Conservation (phyloP, 768 basidiomycete genomes). For the Suillus ampliporus region DNA sequence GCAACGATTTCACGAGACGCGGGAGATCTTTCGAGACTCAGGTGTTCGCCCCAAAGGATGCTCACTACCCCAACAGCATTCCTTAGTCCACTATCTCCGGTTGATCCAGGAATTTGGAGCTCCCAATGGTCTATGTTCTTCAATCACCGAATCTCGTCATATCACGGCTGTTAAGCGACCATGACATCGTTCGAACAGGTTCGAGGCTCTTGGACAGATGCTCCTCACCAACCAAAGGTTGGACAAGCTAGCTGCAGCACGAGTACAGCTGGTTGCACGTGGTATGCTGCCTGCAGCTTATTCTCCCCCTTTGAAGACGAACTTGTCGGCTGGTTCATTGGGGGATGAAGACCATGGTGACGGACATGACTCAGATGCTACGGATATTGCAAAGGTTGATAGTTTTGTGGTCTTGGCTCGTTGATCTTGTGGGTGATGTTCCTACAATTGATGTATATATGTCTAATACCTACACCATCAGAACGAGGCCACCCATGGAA, state of each 20-base stretch:
- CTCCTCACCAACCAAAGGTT: slow-evolving; percentile 24
- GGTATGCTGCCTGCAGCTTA: slow-evolving; percentile 8
- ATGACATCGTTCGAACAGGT: slow-evolving; percentile 38
- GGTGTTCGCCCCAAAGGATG: slow-evolving; percentile 19
- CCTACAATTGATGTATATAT: background rate
- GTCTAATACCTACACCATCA: too few relatives aligned
- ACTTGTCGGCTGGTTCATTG: too few relatives aligned
- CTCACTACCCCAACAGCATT: slow-evolving; percentile 33
- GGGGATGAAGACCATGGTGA: too few relatives aligned
- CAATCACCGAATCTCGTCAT: slow-evolving; percentile 26
- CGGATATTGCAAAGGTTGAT: background rate
- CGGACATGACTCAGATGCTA: background rate
- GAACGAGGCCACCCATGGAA: slow-evolving; percentile 9
- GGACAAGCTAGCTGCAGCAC: slow-evolving; percentile 35
- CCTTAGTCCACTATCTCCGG: slow-evolving; percentile 28
- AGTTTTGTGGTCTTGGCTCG: background rate
- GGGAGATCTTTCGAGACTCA: slow-evolving; percentile 18
- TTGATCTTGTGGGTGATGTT: background rate
- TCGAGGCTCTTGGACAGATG: slow-evolving; percentile 43
- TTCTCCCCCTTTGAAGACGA: background rate
- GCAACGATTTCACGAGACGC: slow-evolving; percentile 15
- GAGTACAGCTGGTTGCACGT: slow-evolving; percentile 6
- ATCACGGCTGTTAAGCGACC: slow-evolving; percentile 33
- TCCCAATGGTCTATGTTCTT: slow-evolving; percentile 27
- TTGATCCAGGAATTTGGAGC: slow-evolving; percentile 28